Base-by-base conservation (phyloP, 2,329 filamentous ascomycete genomes). In the Aspergillus sp. region DNA sequence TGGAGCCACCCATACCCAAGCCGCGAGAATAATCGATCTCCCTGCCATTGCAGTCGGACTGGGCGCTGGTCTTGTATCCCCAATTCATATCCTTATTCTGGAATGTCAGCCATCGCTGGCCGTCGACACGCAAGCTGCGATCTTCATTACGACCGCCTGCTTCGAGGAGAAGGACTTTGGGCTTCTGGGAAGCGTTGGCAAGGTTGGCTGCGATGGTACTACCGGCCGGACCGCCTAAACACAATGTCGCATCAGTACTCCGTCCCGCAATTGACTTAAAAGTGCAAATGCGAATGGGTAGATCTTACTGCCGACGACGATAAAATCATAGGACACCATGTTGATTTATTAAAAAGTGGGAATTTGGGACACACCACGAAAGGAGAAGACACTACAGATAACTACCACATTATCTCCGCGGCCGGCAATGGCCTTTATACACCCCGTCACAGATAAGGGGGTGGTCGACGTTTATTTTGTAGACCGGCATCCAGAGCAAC, bases 81-180 rank as follows among this genome's bases (percentile, higher is more conserved):
- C 73, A 80, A 56, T 79, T 80, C 53, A 82, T 65, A 7, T 73
- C 67, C 5, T 67, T 66, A 33, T 77, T 73, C 53, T 68, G 64
- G 37, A 77, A 75, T 0, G 77, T 78, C 2, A 69, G 45, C 54
- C 76, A 85, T 43, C 81, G 74, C 54, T 84, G 73, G n/a, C 73
- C 78, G 43, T 75, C 72, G 12, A 78, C 70, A 2, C 76, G 74
- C 7, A 76, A 65, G 6, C 68, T 61, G 4, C 60, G 66, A 48
- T 77, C 73, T 1, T 74, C 70, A 42, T 81, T 78, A 6, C 58
- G 54, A 2, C 70, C 65, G 10, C 83, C 83, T 1, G 81, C 82
- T 63, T 85, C 82, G 3, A 85, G 65, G 1, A 86, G 71, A 2
- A 85, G 73, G 1, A 85, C 74, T 0, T 60, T 71, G 0, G 81